Evolutionary conservation across 2,329 filamentous ascomycete genomes (phyloP).

Genomic region (Emergomyces africanus): DNA sequence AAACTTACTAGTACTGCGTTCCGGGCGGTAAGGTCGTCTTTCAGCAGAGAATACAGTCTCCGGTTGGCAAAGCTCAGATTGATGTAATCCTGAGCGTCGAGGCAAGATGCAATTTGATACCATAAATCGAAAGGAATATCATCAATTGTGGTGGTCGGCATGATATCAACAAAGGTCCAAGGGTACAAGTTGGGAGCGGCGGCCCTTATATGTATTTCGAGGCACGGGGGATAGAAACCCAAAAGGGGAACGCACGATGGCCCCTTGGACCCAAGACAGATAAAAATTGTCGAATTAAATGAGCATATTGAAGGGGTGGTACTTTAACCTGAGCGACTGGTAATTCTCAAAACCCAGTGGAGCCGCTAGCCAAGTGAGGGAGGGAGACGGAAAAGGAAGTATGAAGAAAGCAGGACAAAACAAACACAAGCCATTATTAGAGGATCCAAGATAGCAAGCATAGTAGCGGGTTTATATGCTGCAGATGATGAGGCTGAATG

Average conservation of each 20-base stretch:
- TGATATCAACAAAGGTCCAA: neutral
- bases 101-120: conserved; percentile 41
- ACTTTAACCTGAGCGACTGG: neutral
- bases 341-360: neutral
- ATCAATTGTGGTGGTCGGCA: conserved; percentile 19
- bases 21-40: conserved; percentile 45
- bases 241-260: neutral
- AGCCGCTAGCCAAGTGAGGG: neutral
- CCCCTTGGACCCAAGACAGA: neutral
- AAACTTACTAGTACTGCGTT: conserved; percentile 44
- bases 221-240: neutral
- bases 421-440: neutral
- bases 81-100: conserved; percentile 47
- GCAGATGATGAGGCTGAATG: neutral
- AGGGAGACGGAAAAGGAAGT: neutral
- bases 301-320: neutral
- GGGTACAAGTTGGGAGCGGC: neutral
- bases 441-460: neutral
- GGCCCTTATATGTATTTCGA: neutral
- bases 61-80: conserved; percentile 42
- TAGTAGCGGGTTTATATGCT: neutral
- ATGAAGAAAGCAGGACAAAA: neutral
- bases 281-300: neutral
- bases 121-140: conserved; percentile 53
- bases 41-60: conserved; percentile 39